Conservation (phyloP, 78 protist genomes). For the Polysphondylium violaceum region DNA sequence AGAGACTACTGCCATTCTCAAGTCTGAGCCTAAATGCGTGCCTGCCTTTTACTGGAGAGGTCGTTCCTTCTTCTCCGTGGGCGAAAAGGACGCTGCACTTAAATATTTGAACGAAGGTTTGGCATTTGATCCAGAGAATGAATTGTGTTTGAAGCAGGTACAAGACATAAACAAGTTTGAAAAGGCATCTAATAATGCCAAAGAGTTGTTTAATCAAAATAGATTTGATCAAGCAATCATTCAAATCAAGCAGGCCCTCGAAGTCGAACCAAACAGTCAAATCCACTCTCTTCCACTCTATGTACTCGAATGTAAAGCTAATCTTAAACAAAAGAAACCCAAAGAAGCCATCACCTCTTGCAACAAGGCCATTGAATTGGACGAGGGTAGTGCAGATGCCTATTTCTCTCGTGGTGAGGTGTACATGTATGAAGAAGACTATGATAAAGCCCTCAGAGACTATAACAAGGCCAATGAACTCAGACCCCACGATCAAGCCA, state of each 20-base stretch:
- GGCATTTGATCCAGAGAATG: slow-evolving; percentile 51
- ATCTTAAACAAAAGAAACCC: slow-evolving; percentile 27
- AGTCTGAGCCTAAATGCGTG: slow-evolving; percentile 37
- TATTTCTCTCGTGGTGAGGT: slow-evolving; percentile 57
- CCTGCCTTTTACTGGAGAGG: slow-evolving; percentile 69
- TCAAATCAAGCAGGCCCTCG: slow-evolving; percentile 28
- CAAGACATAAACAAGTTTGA: slow-evolving; percentile 24
- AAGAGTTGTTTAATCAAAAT: slow-evolving; percentile 41
- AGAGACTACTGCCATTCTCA: slow-evolving; percentile 35
- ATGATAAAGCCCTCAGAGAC: slow-evolving; percentile 46
- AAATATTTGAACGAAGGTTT: slow-evolving; percentile 60
- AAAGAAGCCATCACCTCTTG: slow-evolving; percentile 45
- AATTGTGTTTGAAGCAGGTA: neutral
- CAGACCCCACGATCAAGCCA: slow-evolving; percentile 41
- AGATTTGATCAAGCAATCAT: slow-evolving; percentile 41
- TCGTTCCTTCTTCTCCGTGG: slow-evolving; percentile 42
- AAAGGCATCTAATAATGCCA: slow-evolving; percentile 16
- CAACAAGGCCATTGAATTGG: slow-evolving; percentile 13
- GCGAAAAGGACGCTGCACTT: slow-evolving; percentile 63
- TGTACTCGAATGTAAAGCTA: slow-evolving; percentile 45
- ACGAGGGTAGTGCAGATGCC: slow-evolving; percentile 45
- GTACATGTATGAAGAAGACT: slow-evolving; percentile 54
- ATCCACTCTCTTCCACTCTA: slow-evolving; percentile 24
- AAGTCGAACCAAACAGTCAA: slow-evolving; percentile 29
- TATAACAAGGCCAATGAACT: slow-evolving; percentile 57